A percentile compares a stretch with the other conserved stretches of the same genome.
phyloP scores from a whole-genome alignment of 371 early-diverging fungal species.

The Mucor indicus region DNA sequence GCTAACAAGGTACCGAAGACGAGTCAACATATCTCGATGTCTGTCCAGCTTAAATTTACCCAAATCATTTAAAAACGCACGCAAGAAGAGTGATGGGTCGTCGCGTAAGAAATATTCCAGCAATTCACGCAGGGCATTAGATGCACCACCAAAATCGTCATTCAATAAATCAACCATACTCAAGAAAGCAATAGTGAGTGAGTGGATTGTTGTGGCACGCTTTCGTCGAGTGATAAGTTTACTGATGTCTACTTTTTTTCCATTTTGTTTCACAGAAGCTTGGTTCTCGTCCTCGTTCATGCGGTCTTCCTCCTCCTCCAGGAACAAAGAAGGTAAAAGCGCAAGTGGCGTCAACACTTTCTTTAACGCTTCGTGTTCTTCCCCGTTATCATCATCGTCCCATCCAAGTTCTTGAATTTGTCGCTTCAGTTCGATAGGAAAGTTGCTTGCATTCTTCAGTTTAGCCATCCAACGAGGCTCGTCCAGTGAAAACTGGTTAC shows the following conservation, averaged over 20 bases:
- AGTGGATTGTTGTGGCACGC: slow-evolving; percentile 45
- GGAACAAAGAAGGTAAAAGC: slow-evolving; percentile 50
- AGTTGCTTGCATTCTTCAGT: slow-evolving; percentile 53
- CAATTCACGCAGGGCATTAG: slow-evolving; percentile 41
- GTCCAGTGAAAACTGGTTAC: slow-evolving; percentile 56
- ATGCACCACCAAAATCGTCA: slow-evolving; percentile 49
- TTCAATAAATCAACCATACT: slow-evolving; percentile 53
- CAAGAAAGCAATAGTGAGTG: slow-evolving; percentile 47
- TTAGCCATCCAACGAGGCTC: slow-evolving; percentile 62
- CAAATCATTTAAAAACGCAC: slow-evolving; percentile 55
- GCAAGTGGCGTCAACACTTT: slow-evolving; percentile 52
- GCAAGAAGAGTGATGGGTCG: slow-evolving; percentile 57
- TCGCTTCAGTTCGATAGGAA: slow-evolving; percentile 56
- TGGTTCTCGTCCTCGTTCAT: slow-evolving; percentile 21
- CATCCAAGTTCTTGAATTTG: slow-evolving; percentile 63
- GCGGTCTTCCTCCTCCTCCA: slow-evolving; percentile 54
- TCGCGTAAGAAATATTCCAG: slow-evolving; percentile 55
- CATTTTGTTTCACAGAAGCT: slow-evolving; percentile 4
- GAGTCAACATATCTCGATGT: slow-evolving; percentile 44
- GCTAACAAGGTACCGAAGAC: slow-evolving; percentile 46
- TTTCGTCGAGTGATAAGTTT: slow-evolving; percentile 35
- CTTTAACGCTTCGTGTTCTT: slow-evolving; percentile 49
- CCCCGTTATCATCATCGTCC: slow-evolving; percentile 57
- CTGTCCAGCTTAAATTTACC: slow-evolving; percentile 37
- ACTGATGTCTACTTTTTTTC: slow-evolving; percentile 16